These are phyloP conservation scores for Pseudogymnoascus sp. DNA, from an alignment of 2,329 filamentous ascomycete species.

Conservation along the genomic window DNA sequence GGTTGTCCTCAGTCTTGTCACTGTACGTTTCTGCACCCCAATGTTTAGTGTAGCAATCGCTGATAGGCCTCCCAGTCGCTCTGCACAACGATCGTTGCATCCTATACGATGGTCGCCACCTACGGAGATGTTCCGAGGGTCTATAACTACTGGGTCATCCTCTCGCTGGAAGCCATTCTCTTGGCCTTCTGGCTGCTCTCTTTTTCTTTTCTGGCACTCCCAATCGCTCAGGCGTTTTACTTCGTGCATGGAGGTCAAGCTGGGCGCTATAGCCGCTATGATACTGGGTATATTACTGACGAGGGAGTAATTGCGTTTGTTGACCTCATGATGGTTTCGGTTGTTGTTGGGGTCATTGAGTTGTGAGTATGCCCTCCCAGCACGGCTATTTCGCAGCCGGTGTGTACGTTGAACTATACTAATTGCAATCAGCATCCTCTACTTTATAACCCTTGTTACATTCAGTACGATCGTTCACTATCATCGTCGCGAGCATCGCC, in stretches of 20 bases:
- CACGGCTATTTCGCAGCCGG: not conserved
- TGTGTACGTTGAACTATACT: not conserved
- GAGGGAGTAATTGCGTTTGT: not conserved
- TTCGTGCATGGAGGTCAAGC: not conserved
- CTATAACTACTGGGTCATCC: not conserved
- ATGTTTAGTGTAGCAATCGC: not conserved
- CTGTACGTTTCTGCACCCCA: not conserved
- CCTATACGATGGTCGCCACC: not conserved
- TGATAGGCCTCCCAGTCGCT: not conserved
- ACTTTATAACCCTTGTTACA: conserved; percentile 1
- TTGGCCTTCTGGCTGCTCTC: not conserved
- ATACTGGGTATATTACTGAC: not conserved
- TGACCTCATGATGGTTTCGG: conserved; percentile 2
- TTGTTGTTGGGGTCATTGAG: not conserved
- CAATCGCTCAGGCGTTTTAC: not conserved
- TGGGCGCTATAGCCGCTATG: not conserved
- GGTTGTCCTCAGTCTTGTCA: not conserved
- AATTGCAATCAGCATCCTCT: not conserved
- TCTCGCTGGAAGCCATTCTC: not conserved
- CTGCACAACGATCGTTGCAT: not conserved
- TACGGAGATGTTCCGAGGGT: not conserved
- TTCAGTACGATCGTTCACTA: not conserved
- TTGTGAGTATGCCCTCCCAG: not conserved
- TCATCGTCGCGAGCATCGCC: not conserved
- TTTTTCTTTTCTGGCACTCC: not conserved